A percentile compares a stretch with the other conserved stretches of the same genome.
These are phyloP conservation scores for Rhizopogon vinicolor DNA, from an alignment of 768 basidiomycete species.

Conservation along the genomic window DNA sequence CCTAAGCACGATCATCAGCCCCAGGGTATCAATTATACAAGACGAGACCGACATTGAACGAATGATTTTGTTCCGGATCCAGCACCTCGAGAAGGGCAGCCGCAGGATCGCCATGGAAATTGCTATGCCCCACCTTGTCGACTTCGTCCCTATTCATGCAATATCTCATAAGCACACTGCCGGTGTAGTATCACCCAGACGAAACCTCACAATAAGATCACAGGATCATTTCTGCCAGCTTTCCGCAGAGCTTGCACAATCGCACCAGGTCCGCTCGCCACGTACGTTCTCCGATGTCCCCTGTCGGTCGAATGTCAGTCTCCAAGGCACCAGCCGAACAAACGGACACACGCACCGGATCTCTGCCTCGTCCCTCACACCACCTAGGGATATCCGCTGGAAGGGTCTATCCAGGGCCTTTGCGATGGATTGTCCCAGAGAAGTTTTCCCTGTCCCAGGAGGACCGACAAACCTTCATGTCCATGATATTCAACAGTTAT, in stretches of 20 bases:
- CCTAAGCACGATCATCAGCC: conserved; percentile 35
- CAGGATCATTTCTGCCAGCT: conserved; percentile 74
- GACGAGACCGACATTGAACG: conserved; percentile 56
- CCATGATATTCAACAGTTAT: neutral
- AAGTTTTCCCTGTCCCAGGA: conserved; percentile 89
- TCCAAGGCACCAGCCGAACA: conserved; percentile 4
- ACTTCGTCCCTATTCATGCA: conserved; percentile 61
- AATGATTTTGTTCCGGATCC: conserved; percentile 90
- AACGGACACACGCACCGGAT: conserved; percentile 40
- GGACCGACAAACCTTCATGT: conserved; percentile 74
- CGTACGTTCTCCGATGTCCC: conserved; percentile 82
- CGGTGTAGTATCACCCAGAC: neutral
- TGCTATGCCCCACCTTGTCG: conserved; percentile 84
- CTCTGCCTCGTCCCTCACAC: conserved; percentile 90
- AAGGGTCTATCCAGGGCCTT: conserved; percentile 80
- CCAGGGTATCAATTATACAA: neutral
- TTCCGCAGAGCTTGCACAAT: conserved; percentile 86
- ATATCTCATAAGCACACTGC: neutral
- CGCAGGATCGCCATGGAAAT: conserved; percentile 88
- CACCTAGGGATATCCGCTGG: conserved; percentile 88
- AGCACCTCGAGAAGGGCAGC: conserved; percentile 90
- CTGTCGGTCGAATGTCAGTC: conserved; percentile 4
- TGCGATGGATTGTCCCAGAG: conserved; percentile 85
- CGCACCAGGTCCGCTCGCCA: conserved; percentile 80
- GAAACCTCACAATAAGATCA: conserved; percentile 58